Evolutionary conservation across 2,329 filamentous ascomycete species (phyloP).

Genomic region (Penicillium concentricum): DNA sequence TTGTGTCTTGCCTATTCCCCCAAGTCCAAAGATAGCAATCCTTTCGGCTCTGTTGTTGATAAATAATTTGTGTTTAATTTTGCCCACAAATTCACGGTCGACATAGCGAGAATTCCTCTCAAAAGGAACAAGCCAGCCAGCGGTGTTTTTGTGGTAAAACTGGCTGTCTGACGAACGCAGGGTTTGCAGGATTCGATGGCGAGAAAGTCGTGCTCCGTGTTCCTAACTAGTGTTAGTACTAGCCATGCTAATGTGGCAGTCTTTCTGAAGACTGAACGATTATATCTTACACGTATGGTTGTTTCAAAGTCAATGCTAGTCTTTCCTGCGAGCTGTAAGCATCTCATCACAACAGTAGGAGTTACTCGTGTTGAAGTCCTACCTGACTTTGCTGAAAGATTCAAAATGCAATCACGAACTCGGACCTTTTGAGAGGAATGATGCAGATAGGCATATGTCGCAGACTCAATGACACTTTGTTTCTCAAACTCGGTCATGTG

Average conservation of each 20-base stretch:
- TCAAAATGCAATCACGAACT: conserved; percentile 7
- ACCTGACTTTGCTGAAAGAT: conserved; percentile 9
- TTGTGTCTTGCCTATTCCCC: conserved; percentile 30
- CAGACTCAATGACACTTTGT: conserved; percentile 10
- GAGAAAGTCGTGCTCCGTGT: neutral
- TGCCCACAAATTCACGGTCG: conserved; percentile 10
- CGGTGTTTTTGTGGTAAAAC: neutral
- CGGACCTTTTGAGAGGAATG: conserved; percentile 1
- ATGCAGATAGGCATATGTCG: conserved; percentile 16
- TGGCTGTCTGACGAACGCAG: neutral
- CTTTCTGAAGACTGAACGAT: too few relatives aligned
- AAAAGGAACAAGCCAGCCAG: conserved; percentile 16
- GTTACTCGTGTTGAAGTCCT: rapidly evolving
- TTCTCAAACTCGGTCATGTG: conserved; percentile 34
- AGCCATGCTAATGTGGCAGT: too few relatives aligned
- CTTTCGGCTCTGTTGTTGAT: neutral
- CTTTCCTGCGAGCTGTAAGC: neutral
- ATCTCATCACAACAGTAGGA: neutral
- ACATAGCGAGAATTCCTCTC: conserved; percentile 18
- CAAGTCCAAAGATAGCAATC: conserved; percentile 17
- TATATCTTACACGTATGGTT: neutral
- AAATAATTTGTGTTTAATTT: conserved; percentile 12
- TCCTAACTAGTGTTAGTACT: conserved; percentile 6
- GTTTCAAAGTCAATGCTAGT: neutral
- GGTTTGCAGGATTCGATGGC: neutral